phyloP scores from a whole-genome alignment of 2,329 filamentous ascomycete genomes.

The Penicillium palitans region DNA sequence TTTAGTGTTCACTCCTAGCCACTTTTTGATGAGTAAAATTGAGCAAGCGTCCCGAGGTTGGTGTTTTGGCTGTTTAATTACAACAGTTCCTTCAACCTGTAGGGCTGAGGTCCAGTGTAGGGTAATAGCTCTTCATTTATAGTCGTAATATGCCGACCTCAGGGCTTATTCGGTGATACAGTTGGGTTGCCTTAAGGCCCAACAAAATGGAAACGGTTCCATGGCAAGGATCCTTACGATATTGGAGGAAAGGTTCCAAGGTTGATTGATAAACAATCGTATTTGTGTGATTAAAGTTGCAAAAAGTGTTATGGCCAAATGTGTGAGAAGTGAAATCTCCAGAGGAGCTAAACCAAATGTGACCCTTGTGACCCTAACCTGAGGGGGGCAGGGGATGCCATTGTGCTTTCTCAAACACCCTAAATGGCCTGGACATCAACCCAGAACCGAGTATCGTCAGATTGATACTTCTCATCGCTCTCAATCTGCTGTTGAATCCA shows the following conservation, averaged over 20 bases:
- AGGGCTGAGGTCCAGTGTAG: background rate
- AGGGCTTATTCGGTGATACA: no score
- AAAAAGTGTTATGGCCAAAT: background rate
- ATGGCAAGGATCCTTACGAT: background rate
- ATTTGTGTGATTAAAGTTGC: background rate
- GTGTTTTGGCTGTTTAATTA: no score
- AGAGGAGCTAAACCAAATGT: no score
- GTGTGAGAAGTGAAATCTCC: background rate
- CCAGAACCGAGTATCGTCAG: background rate
- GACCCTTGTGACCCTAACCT: background rate
- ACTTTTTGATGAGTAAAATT: background rate
- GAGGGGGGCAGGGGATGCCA: background rate
- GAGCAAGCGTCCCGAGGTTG: no score
- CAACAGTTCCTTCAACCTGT: background rate
- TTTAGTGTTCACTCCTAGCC: background rate
- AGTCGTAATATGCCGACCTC: no score
- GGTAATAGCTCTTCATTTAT: no score
- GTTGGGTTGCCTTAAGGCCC: background rate
- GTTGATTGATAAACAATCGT: background rate
- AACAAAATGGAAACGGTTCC: background rate
- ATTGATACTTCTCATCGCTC: background rate
- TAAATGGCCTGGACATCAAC: background rate
- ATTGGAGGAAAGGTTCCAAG: background rate
- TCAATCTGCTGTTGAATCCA: background rate
- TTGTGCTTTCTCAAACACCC: background rate